Evolutionary conservation across 2,329 filamentous ascomycete genomes (phyloP), one percentile per base, ranked within the genome.

Genomic region (Tolypocladium inflatum): DNA sequence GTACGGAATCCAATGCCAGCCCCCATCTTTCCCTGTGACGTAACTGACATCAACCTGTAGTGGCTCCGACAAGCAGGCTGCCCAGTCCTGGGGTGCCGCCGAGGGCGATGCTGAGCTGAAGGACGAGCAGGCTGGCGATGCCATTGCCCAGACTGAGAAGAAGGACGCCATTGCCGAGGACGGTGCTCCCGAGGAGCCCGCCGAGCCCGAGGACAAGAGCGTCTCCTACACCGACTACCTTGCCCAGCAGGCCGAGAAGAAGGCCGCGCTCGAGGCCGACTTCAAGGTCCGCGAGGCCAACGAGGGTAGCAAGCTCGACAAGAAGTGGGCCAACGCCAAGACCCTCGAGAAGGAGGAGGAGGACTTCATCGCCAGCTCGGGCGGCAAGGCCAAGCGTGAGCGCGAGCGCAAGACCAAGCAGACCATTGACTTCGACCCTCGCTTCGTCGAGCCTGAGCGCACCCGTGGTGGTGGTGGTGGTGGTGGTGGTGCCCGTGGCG

Each of bases 321-420:
- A 94, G 85, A 94, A 97, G 84, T 96, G 92, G 90, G 89, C 89
- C 69, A 81, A 83, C 69, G 91, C 91, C 73, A 95, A 92, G 81
- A 71, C 81, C 59, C 78, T 89, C 58, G 72, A 77, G 71, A 87
- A 88, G 74, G 79, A 85, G 23, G 82, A 85, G 23, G 86, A 91
- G 68, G 85, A 88, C 67, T 97, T 90, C 84, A 88, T 96, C 71
- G 77, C 88, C 69, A 86, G 82, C 67, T 75, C 81, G 65, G 81
- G 79, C 62, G 88, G 87, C 78, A 97, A 97, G 87, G 76, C 85
- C 74, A 81, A 84, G 80, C 89, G 90, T 72, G 86, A 93, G 80
- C 90, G 91, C 72, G 88, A 93, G 81, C 88, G 89, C 79, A 94
- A 94, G 85, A 84, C 89, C 78, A 97, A 97, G 88, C 85, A 90